Percentiles rank a stretch among this genome's conserved stretches.
These are phyloP conservation scores for Botrytis galanthina DNA, from an alignment of 2,329 filamentous ascomycete species.

Conservation along the genomic window DNA sequence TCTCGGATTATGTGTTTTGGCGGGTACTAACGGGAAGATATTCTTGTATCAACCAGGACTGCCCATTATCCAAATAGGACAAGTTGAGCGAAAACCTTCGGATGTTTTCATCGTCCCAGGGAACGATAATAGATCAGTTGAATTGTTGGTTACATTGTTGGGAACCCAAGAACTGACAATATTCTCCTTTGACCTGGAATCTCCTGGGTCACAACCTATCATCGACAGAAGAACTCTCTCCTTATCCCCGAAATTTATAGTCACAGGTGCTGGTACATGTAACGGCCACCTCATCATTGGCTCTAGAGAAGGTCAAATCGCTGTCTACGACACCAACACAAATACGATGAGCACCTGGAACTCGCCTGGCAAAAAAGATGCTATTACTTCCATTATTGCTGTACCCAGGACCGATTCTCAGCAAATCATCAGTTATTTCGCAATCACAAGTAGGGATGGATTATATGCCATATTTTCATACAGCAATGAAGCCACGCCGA, in stretches of 20 bases:
- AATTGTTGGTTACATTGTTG: constrained; percentile 1
- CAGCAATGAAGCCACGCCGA: constrained; percentile 19
- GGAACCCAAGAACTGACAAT: constrained; percentile 2
- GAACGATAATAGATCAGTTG: neutral
- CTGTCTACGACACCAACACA: constrained; percentile 42
- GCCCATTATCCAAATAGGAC: constrained; percentile 26
- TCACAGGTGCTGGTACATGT: constrained; percentile 49
- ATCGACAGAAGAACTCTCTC: neutral
- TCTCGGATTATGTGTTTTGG: constrained; percentile 45
- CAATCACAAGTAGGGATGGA: constrained; percentile 76
- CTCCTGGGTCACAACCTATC: too few relatives aligned
- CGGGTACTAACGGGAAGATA: constrained; percentile 44
- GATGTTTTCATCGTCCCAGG: constrained; percentile 36
- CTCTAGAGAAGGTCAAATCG: constrained; percentile 54
- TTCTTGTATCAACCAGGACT: constrained; percentile 27
- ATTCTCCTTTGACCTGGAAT: constrained; percentile 8
- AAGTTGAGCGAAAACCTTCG: constrained; percentile 32
- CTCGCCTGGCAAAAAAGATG: constrained; percentile 45
- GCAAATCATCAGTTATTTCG: constrained; percentile 49
- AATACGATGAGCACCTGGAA: constrained; percentile 27
- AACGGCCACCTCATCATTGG: constrained; percentile 49
- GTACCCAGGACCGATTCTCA: constrained; percentile 43
- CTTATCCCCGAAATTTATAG: constrained; percentile 46
- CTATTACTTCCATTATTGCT: constrained; percentile 65
- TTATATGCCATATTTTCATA: constrained; percentile 61